Evolutionary conservation across 2,329 filamentous ascomycete genomes (phyloP).

Genomic region (Colletotrichum sp.): DNA sequence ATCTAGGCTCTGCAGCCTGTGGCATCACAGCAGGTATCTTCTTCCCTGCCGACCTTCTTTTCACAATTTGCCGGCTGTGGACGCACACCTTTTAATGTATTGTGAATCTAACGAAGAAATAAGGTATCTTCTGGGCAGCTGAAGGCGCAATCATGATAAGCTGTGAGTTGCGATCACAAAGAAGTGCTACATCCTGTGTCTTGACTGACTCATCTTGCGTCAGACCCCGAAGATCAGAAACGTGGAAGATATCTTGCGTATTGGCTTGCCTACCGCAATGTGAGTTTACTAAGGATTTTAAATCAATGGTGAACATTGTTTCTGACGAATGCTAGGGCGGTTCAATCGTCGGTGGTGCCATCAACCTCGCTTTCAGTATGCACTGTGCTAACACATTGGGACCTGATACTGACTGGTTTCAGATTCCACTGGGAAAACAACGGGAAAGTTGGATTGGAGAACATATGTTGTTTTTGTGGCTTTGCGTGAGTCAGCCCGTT

Average conservation of each 20-base stretch:
- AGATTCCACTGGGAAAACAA: constrained; percentile 3
- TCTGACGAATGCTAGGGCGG: neutral
- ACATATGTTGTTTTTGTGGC: neutral
- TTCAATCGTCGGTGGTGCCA: neutral
- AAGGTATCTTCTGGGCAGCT: constrained; percentile 24
- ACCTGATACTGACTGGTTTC: neutral
- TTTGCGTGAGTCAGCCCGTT: neutral
- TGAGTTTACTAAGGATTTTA: neutral
- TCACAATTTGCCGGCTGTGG: neutral
- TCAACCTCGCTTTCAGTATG: constrained; percentile 7
- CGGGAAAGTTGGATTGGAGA: neutral
- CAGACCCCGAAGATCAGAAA: constrained; percentile 1
- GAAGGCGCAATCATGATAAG: constrained; percentile 30
- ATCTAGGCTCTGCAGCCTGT: constrained; percentile 28
- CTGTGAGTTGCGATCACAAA: neutral
- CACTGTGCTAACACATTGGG: accelerated
- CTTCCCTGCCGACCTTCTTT: neutral
- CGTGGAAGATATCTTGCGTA: neutral
- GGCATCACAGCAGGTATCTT: constrained; percentile 25
- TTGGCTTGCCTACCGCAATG: neutral
- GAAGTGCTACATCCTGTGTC: neutral
- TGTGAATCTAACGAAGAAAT: neutral
- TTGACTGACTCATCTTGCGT: neutral
- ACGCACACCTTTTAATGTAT: accelerated
- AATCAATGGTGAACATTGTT: accelerated